Base-by-base conservation (phyloP, 176 grass and related monocot species). In the Bolboschoenus planiculmis region DNA sequence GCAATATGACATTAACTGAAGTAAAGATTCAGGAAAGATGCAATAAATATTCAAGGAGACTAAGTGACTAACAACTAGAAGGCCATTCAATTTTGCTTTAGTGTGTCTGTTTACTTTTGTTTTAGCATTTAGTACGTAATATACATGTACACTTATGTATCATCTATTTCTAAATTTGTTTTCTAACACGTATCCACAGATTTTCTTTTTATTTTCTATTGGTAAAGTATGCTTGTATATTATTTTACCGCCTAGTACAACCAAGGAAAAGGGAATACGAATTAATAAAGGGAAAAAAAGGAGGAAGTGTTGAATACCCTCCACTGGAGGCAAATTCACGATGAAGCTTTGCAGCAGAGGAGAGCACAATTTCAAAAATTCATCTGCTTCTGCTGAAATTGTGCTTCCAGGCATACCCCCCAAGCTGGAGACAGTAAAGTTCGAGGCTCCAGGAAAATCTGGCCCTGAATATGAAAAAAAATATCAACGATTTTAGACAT, bases 261-360 rank as follows among this genome's bases (percentile, higher is more conserved):
- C 8, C 46, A 78, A 39, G 81, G 47, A 83, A 56, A 16, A 58
- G 11, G n/a, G 18, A 33, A 56, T 21, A 44, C 23, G 63, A 40
- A 44, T 35, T 24, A 78, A 53, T 68, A 11, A 47, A 34, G 7
- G 54, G 70, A 63, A 71, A 61, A 1, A 63, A 26, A 70, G 67
- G 40, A 79, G 26, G 35, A 40, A 70, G 53, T 0, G 36, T 16
- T 10, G 59, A 75, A 3, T 89, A 93, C 96, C 92, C 91, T 98
- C 91, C 84, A 93, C 88, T 51, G 87, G 84, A 84, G 96, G 92
- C 89, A 98, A 88, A 81, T 93, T 91, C 53, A 88, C 82, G 34
- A 98, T 86, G 36, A 95, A 98, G 71, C 89, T 84, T 53, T 78
- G 46, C 26, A 91, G 72, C 3, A 70, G 10, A 31, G 90, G 89